These are phyloP conservation scores for Candida railenensis DNA, from an alignment of 805 yeast genomes.

Conservation along the genomic window DNA sequence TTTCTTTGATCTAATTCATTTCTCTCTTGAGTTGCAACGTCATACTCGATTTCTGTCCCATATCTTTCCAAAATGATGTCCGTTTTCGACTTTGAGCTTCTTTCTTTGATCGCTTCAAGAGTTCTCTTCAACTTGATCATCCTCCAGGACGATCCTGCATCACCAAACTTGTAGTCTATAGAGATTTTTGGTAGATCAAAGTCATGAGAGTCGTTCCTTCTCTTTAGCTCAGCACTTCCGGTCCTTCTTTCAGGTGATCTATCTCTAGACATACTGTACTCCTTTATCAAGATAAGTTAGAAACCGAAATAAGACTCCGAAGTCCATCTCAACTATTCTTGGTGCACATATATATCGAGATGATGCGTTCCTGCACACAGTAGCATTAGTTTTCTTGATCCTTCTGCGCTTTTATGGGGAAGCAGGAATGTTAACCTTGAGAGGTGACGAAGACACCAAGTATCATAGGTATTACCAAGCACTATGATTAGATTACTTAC, in stretches of 20 bases:
- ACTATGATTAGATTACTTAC: constrained; percentile 31
- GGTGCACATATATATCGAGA: too few relatives aligned
- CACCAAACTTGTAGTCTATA: constrained; percentile 4
- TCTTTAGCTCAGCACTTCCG: background rate
- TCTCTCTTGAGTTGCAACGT: constrained; percentile 1
- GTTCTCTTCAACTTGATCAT: constrained; percentile 4
- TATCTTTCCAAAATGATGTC: constrained; percentile 1
- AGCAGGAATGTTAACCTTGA: too few relatives aligned
- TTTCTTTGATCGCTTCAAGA: background rate
- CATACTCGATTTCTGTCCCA: constrained; percentile 2
- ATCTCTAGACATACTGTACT: background rate
- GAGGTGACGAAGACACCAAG: too few relatives aligned
- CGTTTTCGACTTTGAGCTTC: background rate
- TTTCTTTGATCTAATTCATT: constrained; percentile 3
- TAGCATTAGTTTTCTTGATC: too few relatives aligned
- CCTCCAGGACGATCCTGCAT: constrained; percentile 4
- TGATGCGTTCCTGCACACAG: too few relatives aligned
- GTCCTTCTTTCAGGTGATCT: background rate
- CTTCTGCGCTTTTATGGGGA: too few relatives aligned
- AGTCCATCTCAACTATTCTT: too few relatives aligned
- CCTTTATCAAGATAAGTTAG: too few relatives aligned
- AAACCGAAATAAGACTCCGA: too few relatives aligned
- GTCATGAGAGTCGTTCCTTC: too few relatives aligned
- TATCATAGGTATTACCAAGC: too few relatives aligned
- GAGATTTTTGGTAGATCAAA: background rate